Evolutionary conservation across 2,329 filamentous ascomycete genomes (phyloP), one percentile per base, ranked within the genome.

Genomic region (Colletotrichum sp.): DNA sequence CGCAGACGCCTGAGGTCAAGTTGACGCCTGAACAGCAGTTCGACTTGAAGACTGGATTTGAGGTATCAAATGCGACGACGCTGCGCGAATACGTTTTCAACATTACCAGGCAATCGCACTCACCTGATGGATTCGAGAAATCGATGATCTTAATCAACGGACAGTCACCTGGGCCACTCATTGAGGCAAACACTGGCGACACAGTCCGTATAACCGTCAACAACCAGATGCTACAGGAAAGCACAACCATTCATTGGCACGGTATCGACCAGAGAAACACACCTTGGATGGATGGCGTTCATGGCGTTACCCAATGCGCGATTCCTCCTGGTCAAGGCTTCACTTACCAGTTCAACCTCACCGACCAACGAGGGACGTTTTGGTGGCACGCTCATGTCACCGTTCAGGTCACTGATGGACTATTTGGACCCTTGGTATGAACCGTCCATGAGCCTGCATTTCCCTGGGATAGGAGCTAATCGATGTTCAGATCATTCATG

Each of bases 161-260:
- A 8, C 88, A 91, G 62, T 93, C 91, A 76, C 94, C 94, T 2
- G 94, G 93, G 0, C 94, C 94, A 1, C 86, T 89, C 19, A 91
- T 96, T 69, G 88, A 76, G 65, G 87, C 85, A 9, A 85, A 85
- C 75, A 82, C 81, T 3, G 87, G 87, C 12, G 88, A 89, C 77
- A 84, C 83, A 25, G 78, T 89, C 52, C 80, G 84, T 4, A 83
- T 89, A 16, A 79, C 79, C 5, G 86, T 89, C 7, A 80, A 83
- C 67, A 88, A 88, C 79, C 78, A 78, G 11, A 82, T 87, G 79
- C 34, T 77, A 16, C 80, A 83, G 49, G 78, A 77, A 64, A 84
- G 81, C 70, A 91, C 93, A 3, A 89, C 89, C 63, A 86, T 95
- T 16, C 93, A 95, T 80, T 95, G 92, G 85, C 93, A 95, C 80